Evolutionary conservation across 768 basidiomycete genomes (phyloP), one percentile per base, ranked within the genome.

Genomic region (Phlebiopsis flavidoalba): DNA sequence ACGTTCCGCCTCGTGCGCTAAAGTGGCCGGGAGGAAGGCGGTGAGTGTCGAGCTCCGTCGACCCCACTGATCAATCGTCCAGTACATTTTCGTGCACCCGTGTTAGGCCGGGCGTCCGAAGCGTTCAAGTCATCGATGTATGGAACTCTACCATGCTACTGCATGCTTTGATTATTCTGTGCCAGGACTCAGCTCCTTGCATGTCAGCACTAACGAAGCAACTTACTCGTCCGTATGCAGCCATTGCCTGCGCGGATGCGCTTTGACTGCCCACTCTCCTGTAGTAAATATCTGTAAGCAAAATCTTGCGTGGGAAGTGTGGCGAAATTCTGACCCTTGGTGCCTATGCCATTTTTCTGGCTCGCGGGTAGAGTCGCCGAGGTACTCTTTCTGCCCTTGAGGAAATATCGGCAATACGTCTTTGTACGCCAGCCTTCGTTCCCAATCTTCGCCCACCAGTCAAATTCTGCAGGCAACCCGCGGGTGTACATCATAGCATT

Each of bases 401-500:
- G 56, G 52, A 73, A 74, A 57, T 62, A 71, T n/a, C 0, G 65
- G 67, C 47, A 71, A 49, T 3, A 76, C 58, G 12, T 72, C 63
- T 0, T 65, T 36, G 52, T 64, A 75, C 4, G 64, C 59, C 75
- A 76, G 11, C 67, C 68, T n/a, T 65, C 63, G 12, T 65, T 54
- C 5, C 73, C 72, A 6, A 57, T 37, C 15, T 35, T 40, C 7
- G 51, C 50, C 73, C 72, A 75, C 15, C 59, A 45, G 19, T 74
- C 65, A 33, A 70, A 74, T 21, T 75, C 73, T 21, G 60, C 68
- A 0, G 72, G 68, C 26, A 65, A 59, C 0, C 67, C 66, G 1
- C 73, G 64, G 5, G 69, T 69, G 56, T 73, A 75, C 35, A 68
- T n/a, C 52, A 70, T 65, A 5, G 63, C 68, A 37, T 74, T 76